Percentiles rank a stretch among this genome's conserved stretches.
phyloP scores from a whole-genome alignment of 1,139 yeast species.

The Zygosaccharomyces pseudobailii region DNA sequence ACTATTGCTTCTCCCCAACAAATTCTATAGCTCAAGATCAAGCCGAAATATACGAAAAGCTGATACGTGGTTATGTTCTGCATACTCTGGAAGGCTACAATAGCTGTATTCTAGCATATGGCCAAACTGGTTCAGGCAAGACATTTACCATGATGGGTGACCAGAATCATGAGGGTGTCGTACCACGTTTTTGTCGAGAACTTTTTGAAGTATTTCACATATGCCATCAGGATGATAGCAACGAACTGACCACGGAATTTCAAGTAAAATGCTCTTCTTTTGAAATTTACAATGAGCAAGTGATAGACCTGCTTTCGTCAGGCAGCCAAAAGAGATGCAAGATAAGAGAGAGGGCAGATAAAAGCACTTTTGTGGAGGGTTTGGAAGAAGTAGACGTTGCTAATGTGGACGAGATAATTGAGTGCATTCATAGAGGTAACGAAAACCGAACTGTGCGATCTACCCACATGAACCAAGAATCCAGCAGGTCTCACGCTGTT shows the following conservation, averaged over 20 bases:
- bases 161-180: constrained; percentile 55
- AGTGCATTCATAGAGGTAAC: constrained; percentile 47
- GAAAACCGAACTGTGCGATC: constrained; percentile 64
- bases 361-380: constrained; percentile 15
- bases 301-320: constrained; percentile 54
- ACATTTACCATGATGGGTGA: constrained; percentile 77
- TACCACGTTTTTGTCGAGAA: constrained; percentile 40
- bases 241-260: constrained; percentile 3
- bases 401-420: constrained; percentile 16
- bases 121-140: constrained; percentile 93
- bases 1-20: constrained; percentile 7
- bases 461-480: constrained; percentile 69
- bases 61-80: constrained; percentile 13
- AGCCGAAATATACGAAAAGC: constrained; percentile 6
- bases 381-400: constrained; percentile 8
- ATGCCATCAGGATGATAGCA: constrained; percentile 8
- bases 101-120: constrained; percentile 89
- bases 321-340: constrained; percentile 6
- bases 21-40: constrained; percentile 6
- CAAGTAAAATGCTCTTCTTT: constrained; percentile 30
- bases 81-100: constrained; percentile 70
- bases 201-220: constrained; percentile 12
- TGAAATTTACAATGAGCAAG: constrained; percentile 77
- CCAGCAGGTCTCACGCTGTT: constrained; percentile 63
- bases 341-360: constrained; percentile 14